phyloP scores from a whole-genome alignment of 2,329 filamentous ascomycete genomes.

The Teratosphaeria destructans region DNA sequence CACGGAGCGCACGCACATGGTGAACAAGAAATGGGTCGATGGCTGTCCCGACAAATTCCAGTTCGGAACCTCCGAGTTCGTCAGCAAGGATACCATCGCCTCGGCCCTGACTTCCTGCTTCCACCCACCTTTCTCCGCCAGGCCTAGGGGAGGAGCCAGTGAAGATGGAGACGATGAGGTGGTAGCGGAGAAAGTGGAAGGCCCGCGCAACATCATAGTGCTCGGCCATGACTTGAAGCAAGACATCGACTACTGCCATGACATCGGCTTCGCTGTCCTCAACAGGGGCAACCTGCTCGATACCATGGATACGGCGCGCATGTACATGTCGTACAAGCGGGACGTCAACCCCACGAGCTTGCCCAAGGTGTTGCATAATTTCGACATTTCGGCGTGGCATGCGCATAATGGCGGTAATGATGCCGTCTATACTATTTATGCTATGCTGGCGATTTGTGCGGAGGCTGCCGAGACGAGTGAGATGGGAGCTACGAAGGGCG shows the following conservation, averaged over 20 bases:
- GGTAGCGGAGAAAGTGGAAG: conserved; percentile 7
- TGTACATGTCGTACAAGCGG: conserved; percentile 56
- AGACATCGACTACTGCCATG: conserved; percentile 59
- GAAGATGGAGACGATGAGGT: conserved; percentile 11
- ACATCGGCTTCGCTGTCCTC: conserved; percentile 52
- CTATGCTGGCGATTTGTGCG: conserved; percentile 55
- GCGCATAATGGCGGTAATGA: conserved; percentile 30
- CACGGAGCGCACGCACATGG: conserved; percentile 53
- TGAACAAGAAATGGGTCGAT: conserved; percentile 57
- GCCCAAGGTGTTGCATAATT: conserved; percentile 48
- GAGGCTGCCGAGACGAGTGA: conserved; percentile 26
- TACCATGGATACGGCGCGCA: conserved; percentile 58
- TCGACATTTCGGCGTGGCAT: conserved; percentile 51
- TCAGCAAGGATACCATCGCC: conserved; percentile 37
- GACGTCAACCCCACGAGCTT: conserved; percentile 46
- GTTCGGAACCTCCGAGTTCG: conserved; percentile 56
- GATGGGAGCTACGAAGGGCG: conserved; percentile 16
- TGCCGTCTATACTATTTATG: conserved; percentile 31
- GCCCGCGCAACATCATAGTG: conserved; percentile 54
- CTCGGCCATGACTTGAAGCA: conserved; percentile 63
- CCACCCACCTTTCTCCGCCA: conserved; percentile 42
- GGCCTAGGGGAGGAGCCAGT: background rate
- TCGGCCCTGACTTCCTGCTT: conserved; percentile 45
- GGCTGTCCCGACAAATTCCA: conserved; percentile 66
- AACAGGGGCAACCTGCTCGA: conserved; percentile 49